A percentile compares a stretch with the other conserved stretches of the same genome.
phyloP scores from a whole-genome alignment of 2,329 filamentous ascomycete species.

The Fusarium sp. region DNA sequence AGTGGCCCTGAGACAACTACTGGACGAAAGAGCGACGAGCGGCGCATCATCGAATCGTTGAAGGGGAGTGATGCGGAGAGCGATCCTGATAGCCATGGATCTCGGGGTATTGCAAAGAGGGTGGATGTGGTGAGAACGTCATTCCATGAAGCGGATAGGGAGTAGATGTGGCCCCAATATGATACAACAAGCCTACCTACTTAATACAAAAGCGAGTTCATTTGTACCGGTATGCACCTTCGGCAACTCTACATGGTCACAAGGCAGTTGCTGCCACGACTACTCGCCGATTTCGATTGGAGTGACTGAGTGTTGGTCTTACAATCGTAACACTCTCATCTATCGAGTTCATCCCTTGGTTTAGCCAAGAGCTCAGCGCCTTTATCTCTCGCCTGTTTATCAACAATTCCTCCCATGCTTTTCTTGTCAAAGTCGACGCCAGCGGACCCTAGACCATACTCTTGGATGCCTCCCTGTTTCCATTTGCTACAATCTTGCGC shows the following conservation, averaged over 20 bases:
- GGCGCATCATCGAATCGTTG: slow-evolving; percentile 11
- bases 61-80: slow-evolving; percentile 12
- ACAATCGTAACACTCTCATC: neutral
- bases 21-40: slow-evolving; percentile 8
- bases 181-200: neutral
- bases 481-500: neutral
- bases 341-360: neutral
- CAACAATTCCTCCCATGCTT: neutral
- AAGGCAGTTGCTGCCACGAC: neutral
- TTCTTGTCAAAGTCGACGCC: neutral
- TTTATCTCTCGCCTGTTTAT: neutral
- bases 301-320: neutral
- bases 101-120: slow-evolving; percentile 9
- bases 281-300: neutral
- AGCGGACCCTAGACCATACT: neutral
- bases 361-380: neutral
- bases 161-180: neutral
- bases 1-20: neutral
- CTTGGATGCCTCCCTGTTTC: neutral
- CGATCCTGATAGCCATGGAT: neutral
- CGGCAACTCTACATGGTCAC: neutral
- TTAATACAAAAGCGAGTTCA: neutral
- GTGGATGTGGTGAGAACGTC: slow-evolving; percentile 3
- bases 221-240: neutral
- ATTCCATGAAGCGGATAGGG: slow-evolving; percentile 9